Evolutionary conservation across 2,329 filamentous ascomycete genomes (phyloP), one percentile per base, ranked within the genome.

Genomic region (Gyromitra esculenta): DNA sequence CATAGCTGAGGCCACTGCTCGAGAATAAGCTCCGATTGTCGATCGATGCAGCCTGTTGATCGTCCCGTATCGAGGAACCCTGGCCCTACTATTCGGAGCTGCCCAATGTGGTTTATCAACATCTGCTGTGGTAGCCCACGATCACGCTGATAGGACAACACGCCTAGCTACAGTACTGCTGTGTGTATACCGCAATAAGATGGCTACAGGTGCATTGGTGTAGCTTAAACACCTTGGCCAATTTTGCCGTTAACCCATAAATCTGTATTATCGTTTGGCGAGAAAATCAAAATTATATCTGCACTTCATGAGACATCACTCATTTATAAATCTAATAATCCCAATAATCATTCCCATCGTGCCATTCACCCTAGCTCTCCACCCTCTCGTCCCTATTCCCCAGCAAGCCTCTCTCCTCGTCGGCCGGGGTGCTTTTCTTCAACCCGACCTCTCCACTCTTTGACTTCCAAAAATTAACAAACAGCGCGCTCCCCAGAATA

Each of bases 401-500:
- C 6, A 68, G 9, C 21, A 68, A n/a, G 2, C 41, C 41, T 41
- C 54, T 69, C 54, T 60, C 66, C 41, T 60, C 54, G 15, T 45
- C 37, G 7, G 2, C 39, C 8, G n/a, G n/a, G 5, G 11, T 39
- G 13, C 5, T 54, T 31, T 4, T 31, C 37, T 41, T 59, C 48
- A 2, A 25, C 6, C 1, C 37, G 9, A 6, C 57, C 11, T 18
- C 69, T 8, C 4, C 37, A 5, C 37, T 69, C 73, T 31, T 79
- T 77, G 71, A 80, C 82, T 75, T 77, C 62, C 56, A 81, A 80
- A 90, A 83, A 0, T 89, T 89, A 63, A 92, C 88, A 81, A 88
- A 90, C 37, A 91, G 84, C 0, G 89, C 90, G 78, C 88, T 88
- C 0, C 87, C 87, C 13, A 92, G 81, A 78, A 92, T 91, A 77